Evolutionary conservation across 2,329 filamentous ascomycete species (phyloP), one percentile per base, ranked within the genome.

Genomic region (Penicillium sp.): DNA sequence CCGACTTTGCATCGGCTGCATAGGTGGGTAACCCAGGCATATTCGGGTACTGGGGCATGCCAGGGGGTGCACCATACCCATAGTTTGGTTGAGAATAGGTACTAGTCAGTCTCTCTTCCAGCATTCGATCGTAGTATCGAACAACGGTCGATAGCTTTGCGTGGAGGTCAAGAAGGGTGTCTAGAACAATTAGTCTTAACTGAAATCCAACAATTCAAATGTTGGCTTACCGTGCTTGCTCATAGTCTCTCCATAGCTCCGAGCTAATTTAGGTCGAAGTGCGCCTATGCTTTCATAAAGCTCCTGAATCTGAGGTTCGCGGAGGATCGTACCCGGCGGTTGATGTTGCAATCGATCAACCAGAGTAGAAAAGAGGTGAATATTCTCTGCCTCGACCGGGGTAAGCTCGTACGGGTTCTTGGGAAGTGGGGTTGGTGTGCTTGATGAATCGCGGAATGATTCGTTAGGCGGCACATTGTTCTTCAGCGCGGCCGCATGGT

Each of bases 191-290:
- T 31, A 53, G 45, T 27, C 5, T 21, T 5, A 29, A 22, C 10
- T 2, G 24, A 11, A 22, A 29, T 14, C 5, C 26, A 19, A n/a
- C 16, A 5, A 14, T 1, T 11, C 10, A 6, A 47, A 48, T 45
- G 27, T 41, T 11, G 27, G 77, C 86, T 72, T 79, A 91, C 91
- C 93, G 74, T 98, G 95, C 76, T 99, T 99, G 84, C 95, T 98
- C 95, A 99, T 98, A 0, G 95, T 97, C 78, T 99, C 95, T 54
- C 95, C 95, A 71, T 98, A 97, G 0, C 93, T 97, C 56, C 95
- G 86, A 5, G 95, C 95, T 54, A 99, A 81, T 74, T 99, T 99
- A 1, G 95, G 95, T 49, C 95, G 85, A 61, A 99, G 79, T 16
- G 91, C 84, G n/a, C 93, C 92, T 67, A 99, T 98, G 67, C 93